Percentiles rank a stretch among this genome's conserved stretches.
phyloP scores from a whole-genome alignment of 305 asterid genomes.

The Withania somnifera region DNA sequence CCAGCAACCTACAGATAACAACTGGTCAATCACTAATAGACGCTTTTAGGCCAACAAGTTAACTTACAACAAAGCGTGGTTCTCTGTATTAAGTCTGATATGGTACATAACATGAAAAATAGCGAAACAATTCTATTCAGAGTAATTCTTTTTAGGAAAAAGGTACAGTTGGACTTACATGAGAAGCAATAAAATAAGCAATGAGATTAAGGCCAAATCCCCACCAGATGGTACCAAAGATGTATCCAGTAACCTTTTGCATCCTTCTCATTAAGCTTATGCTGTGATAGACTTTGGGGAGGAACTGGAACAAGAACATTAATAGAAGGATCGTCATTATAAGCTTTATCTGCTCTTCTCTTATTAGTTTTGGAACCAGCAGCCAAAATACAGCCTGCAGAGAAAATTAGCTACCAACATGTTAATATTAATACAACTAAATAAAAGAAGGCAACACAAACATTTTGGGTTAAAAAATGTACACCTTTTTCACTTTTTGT shows the following conservation, averaged over 20 bases:
- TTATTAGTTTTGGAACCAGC: slow-evolving; percentile 17
- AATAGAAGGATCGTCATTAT: slow-evolving; percentile 18
- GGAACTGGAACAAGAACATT: slow-evolving; percentile 18
- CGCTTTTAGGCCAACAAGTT: not conserved
- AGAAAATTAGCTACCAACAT: not conserved
- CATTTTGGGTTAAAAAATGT: not conserved
- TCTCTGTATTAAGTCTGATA: not conserved
- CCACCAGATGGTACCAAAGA: slow-evolving; percentile 19
- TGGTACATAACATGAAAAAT: not conserved
- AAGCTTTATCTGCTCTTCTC: slow-evolving; percentile 10
- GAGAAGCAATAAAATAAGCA: slow-evolving; percentile 48
- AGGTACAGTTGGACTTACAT: slow-evolving; percentile 49
- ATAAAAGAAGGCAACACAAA: not conserved
- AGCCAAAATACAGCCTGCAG: slow-evolving; percentile 16
- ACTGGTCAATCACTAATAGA: not conserved
- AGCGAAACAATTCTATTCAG: not conserved
- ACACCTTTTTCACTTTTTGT: not conserved
- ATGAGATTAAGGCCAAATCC: slow-evolving; percentile 26
- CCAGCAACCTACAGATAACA: slow-evolving; percentile 58
- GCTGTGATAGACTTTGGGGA: slow-evolving; percentile 20
- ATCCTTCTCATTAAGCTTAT: slow-evolving; percentile 17
- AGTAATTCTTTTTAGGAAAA: too few relatives aligned
- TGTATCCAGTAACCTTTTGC: slow-evolving; percentile 20
- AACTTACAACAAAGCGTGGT: not conserved
- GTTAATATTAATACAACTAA: too few relatives aligned